Evolutionary conservation across 2,329 filamentous ascomycete species (phyloP).

Genomic region (Cladophialophora carrionii): DNA sequence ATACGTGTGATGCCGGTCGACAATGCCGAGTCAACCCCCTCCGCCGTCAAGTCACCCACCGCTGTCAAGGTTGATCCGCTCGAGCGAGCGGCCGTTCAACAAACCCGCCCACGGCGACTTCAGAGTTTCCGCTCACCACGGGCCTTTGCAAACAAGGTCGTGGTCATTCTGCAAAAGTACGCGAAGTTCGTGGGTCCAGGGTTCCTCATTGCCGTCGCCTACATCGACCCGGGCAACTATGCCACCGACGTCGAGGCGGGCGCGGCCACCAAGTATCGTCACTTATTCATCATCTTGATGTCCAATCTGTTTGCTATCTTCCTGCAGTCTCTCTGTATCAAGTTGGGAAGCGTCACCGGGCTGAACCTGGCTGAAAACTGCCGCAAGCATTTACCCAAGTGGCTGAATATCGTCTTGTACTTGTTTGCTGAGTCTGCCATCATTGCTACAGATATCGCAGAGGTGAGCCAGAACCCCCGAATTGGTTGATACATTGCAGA

Average conservation of each 20-base stretch:
- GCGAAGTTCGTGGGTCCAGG: constrained; percentile 53
- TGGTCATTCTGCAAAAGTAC: constrained; percentile 45
- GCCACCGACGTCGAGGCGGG: constrained; percentile 55
- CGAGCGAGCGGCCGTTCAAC: constrained; percentile 27
- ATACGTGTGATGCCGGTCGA: constrained; percentile 13
- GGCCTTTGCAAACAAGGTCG: constrained; percentile 24
- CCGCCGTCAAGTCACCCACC: constrained; percentile 5
- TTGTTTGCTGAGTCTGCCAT: constrained; percentile 68
- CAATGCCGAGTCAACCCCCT: constrained; percentile 12
- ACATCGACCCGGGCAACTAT: constrained; percentile 57
- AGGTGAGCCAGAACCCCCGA: constrained; percentile 49
- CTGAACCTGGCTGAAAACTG: constrained; percentile 69
- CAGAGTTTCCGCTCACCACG: constrained; percentile 7
- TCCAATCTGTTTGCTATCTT: constrained; percentile 56
- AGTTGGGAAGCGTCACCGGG: constrained; percentile 70
- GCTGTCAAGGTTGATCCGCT: constrained; percentile 28
- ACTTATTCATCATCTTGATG: constrained; percentile 53
- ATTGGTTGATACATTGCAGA: neutral
- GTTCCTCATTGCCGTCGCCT: constrained; percentile 54
- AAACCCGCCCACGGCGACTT: constrained; percentile 18
- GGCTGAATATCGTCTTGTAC: constrained; percentile 67
- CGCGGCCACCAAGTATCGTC: constrained; percentile 49
- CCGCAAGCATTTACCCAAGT: constrained; percentile 65
- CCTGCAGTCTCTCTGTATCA: constrained; percentile 56
- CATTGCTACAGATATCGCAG: constrained; percentile 71